Conservation (phyloP, 106 monocot species). For the Phalaenopsis equestris region DNA sequence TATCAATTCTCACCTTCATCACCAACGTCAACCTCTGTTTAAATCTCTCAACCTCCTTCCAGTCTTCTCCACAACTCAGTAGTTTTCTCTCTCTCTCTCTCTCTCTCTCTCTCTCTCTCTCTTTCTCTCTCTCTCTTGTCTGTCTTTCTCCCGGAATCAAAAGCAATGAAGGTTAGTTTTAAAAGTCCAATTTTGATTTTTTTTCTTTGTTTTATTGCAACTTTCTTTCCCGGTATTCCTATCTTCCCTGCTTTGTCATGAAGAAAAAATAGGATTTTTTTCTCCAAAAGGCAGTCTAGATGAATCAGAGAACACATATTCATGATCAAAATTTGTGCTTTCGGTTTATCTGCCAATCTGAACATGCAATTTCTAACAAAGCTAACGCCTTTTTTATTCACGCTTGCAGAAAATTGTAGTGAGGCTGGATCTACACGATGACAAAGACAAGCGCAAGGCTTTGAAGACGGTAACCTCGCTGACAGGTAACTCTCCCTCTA, state of each 20-base stretch:
- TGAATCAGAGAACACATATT: not conserved
- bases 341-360: not conserved
- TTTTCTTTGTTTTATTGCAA: not conserved
- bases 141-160: not conserved
- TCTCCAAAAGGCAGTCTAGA: not conserved
- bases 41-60: not conserved
- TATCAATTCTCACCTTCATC: not conserved
- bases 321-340: too few species aligned
- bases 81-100: not conserved
- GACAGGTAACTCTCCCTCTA: not conserved
- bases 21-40: not conserved
- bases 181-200: not conserved
- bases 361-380: not conserved
- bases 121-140: not conserved
- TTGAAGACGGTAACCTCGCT: slow-evolving; percentile 9
- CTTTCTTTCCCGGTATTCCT: not conserved
- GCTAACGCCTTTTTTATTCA: not conserved
- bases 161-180: slow-evolving; percentile 11
- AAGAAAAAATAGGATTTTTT: not conserved
- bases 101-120: not conserved
- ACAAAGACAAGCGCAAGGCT: slow-evolving; percentile 14
- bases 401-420: slow-evolving; percentile 12
- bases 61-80: not conserved
- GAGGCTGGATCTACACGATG: slow-evolving; percentile 12
- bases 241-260: not conserved